These are phyloP conservation scores for Cercospora nicotianae DNA, from an alignment of 2,329 filamentous ascomycete species.

Conservation along the genomic window DNA sequence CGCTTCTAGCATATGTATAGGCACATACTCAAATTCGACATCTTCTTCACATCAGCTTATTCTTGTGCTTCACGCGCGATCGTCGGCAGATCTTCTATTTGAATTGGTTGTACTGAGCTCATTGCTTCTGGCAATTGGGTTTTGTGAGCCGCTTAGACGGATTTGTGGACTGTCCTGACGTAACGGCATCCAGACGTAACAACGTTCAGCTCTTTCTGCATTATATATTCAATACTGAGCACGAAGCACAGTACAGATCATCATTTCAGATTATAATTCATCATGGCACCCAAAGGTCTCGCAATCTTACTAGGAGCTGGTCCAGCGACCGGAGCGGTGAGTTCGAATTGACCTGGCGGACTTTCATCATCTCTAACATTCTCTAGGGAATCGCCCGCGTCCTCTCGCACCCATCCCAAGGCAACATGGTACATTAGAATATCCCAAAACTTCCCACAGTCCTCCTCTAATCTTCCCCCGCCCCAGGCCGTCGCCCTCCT, in stretches of 20 bases:
- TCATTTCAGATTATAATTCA: not conserved
- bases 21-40: not conserved
- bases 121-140: not conserved
- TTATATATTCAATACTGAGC: not conserved
- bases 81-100: not conserved
- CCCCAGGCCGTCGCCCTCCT: conserved; percentile 55
- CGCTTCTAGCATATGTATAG: conserved; percentile 5
- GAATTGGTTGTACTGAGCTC: not conserved
- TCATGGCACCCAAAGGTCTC: conserved; percentile 51
- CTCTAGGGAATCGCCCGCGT: conserved; percentile 54
- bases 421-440: conserved; percentile 55
- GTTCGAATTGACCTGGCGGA: not conserved
- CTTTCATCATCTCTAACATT: not conserved
- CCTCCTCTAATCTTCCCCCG: too few relatives aligned
- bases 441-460: too few relatives aligned
- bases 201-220: not conserved
- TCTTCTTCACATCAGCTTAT: not conserved
- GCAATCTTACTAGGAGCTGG: conserved; percentile 56
- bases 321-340: conserved; percentile 39
- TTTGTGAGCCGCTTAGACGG: not conserved
- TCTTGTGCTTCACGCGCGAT: not conserved
- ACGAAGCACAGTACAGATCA: not conserved
- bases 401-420: conserved; percentile 52
- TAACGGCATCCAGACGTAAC: not conserved
- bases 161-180: not conserved